Evolutionary conservation across 805 yeast genomes (phyloP).

Genomic region (Yamadazyma scolyti): DNA sequence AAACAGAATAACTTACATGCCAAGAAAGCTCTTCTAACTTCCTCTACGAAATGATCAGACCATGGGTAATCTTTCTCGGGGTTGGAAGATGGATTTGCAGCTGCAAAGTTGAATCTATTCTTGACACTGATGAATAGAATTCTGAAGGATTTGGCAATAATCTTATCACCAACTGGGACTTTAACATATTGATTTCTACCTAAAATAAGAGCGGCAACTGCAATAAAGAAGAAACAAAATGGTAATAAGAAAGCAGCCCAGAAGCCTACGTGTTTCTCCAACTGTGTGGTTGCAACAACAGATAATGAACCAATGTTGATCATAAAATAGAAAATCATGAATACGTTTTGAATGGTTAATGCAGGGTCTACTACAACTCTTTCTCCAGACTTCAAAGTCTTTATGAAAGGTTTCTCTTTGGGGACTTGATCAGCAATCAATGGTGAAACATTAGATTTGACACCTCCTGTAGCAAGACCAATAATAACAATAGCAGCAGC

Average conservation of each 20-base stretch:
- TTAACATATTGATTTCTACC: constrained; percentile 57
- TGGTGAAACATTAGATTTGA: constrained; percentile 72
- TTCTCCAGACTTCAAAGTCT: constrained; percentile 37
- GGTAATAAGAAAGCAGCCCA: constrained; percentile 77
- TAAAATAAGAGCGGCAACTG: constrained; percentile 46
- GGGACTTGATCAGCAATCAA: constrained; percentile 64
- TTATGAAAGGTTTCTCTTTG: constrained; percentile 35
- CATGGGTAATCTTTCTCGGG: constrained; percentile 50
- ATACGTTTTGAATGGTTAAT: constrained; percentile 67
- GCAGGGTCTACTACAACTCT: constrained; percentile 54
- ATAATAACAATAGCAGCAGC: constrained; percentile 53
- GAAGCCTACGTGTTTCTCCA: constrained; percentile 62
- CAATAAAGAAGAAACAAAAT: constrained; percentile 52
- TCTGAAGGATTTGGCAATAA: constrained; percentile 51
- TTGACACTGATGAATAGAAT: constrained; percentile 38
- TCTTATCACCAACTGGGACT: constrained; percentile 59
- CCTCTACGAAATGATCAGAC: constrained; percentile 71
- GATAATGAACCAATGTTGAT: constrained; percentile 74
- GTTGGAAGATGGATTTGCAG: constrained; percentile 56
- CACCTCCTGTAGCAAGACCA: constrained; percentile 79
- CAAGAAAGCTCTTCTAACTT: constrained; percentile 57
- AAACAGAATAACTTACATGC: constrained; percentile 74
- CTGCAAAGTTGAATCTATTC: constrained; percentile 48
- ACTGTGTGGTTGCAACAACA: constrained; percentile 71
- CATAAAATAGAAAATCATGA: constrained; percentile 73